Evolutionary conservation across 2,329 filamentous ascomycete species (phyloP).

Genomic region (Cladosporium sp.): DNA sequence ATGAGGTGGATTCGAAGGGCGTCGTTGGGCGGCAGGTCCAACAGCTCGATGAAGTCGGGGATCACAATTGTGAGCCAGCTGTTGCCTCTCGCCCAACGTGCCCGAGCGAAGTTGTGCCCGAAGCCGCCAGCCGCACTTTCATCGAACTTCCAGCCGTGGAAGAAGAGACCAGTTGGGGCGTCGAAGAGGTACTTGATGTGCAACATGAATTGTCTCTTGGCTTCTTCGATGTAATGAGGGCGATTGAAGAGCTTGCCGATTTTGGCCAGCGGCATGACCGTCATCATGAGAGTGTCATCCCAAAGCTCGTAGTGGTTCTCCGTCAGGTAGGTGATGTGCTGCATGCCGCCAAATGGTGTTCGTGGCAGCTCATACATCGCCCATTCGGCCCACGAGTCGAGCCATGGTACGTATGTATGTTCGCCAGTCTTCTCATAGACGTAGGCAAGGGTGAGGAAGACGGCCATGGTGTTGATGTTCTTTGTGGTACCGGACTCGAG

Average conservation of each 20-base stretch:
- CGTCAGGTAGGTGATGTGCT: conserved; percentile 69
- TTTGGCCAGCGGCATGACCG: conserved; percentile 73
- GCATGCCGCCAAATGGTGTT: conserved; percentile 68
- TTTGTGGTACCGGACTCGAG: conserved; percentile 72
- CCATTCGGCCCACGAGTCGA: conserved; percentile 80
- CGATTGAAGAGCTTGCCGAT: conserved; percentile 67
- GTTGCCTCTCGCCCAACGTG: conserved; percentile 59
- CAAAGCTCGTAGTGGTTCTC: conserved; percentile 72
- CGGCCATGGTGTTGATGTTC: conserved; percentile 82
- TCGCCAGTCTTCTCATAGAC: conserved; percentile 73
- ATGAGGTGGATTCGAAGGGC: conserved; percentile 58
- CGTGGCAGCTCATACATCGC: conserved; percentile 71
- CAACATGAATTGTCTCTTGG: conserved; percentile 71
- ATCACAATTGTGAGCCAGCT: conserved; percentile 80
- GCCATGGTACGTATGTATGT: conserved; percentile 67
- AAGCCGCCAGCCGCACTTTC: conserved; percentile 49
- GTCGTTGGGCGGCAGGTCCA: conserved; percentile 58
- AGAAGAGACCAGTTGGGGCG: conserved; percentile 66
- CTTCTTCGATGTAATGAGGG: conserved; percentile 71
- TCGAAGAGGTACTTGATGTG: conserved; percentile 79
- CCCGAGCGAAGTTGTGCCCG: conserved; percentile 54
- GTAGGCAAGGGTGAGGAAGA: conserved; percentile 69
- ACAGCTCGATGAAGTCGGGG: conserved; percentile 72
- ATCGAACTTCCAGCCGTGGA: conserved; percentile 77
- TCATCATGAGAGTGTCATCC: conserved; percentile 90